Percentiles rank a stretch among this genome's conserved stretches.
These are phyloP conservation scores for Penicillium arizonense DNA, from an alignment of 495 filamentous ascomycete species.

Conservation along the genomic window DNA sequence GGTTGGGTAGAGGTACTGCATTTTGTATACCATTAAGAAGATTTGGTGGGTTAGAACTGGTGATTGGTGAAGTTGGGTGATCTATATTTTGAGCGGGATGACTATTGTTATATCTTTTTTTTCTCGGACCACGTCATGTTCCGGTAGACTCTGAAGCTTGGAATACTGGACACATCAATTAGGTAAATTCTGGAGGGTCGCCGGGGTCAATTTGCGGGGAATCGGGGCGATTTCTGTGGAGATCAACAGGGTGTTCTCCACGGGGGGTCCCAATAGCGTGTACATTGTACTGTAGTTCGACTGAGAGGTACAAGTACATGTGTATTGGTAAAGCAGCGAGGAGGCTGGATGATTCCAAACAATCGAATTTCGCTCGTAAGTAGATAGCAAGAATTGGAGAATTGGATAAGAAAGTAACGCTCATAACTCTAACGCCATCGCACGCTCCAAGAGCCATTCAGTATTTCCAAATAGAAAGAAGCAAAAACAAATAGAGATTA, in stretches of 20 bases:
- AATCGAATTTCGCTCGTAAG: background rate
- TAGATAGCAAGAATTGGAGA: background rate
- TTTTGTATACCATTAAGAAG: background rate
- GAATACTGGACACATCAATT: no score
- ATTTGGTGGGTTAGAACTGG: no score
- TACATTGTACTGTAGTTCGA: no score
- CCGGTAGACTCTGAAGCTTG: no score
- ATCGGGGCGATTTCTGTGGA: background rate
- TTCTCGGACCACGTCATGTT: no score
- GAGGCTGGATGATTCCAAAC: background rate
- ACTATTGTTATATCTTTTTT: no score
- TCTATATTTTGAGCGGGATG: no score
- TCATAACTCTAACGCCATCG: background rate
- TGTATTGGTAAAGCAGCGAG: no score
- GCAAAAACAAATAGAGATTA: background rate
- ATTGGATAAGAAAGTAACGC: background rate
- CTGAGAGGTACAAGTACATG: no score
- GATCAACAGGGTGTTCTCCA: background rate
- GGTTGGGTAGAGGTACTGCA: background rate
- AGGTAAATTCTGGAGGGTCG: background rate
- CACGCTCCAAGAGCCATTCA: background rate
- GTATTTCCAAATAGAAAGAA: slow-evolving; percentile 2
- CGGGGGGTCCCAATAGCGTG: background rate
- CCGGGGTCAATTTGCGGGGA: background rate
- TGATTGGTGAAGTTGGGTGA: no score